Evolutionary conservation across 306 rosid species (phyloP), one percentile per base, ranked within the genome.

Genomic region (Lupinus albus): DNA sequence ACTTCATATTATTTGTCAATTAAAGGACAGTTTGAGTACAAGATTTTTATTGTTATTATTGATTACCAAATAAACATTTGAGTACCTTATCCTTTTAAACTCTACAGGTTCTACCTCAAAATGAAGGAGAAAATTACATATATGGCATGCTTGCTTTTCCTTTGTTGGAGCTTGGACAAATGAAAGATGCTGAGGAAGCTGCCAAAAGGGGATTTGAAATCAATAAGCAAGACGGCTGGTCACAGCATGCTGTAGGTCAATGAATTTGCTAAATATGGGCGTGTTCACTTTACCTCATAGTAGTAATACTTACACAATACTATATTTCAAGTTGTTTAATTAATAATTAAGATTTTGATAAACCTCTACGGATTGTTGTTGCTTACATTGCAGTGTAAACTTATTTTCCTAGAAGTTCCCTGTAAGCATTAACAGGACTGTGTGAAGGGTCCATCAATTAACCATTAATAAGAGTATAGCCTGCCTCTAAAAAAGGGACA

Each of bases 61-160:
- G 41, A 16, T 53, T 72, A 42, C 55, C 17, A 18, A 73, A 30
- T 47, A 45, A 74, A 56, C 25, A n/a, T 44, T 28, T 49, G 53
- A 64, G 67, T 58, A 35, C 54, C 58, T 51, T 45, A 20, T 59
- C 33, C 71, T 69, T 69, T 33, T 16, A 64, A 21, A 39, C 64
- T 56, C 65, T 67, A 58, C 87, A 93, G 98, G 94, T 86, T 77
- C 71, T 89, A 33, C 85, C 95, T 7, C 54, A 79, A 47, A 93
- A 93, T 50, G 75, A 83, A 83, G 82, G 79, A 77, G 84, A 83
- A 74, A 80, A 75, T 74, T 93, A 80, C 73, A 47, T 93, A 36
- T 80, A 88, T 69, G 97, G 98, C 71, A 54, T 89, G 91, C 97
- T 87, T 79, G 88, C 98, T 57, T 93, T 93, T 78, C 72, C 98